phyloP scores from a whole-genome alignment of 768 basidiomycete genomes.

The Russula sp. region DNA sequence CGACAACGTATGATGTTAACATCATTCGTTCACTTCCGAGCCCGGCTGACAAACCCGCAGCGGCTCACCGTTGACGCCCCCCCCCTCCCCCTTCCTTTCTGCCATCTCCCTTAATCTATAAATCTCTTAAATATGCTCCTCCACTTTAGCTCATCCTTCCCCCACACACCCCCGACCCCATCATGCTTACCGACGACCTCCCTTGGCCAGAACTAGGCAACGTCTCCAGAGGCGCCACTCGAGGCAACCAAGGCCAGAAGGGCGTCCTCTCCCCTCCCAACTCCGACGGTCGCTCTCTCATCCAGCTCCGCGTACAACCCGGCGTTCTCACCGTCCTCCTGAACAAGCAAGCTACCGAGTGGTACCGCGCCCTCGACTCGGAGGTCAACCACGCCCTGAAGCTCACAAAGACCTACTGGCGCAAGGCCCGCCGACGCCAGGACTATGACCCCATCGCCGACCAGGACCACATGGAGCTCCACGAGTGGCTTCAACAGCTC shows the following conservation, averaged over 20 bases:
- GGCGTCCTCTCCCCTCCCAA: conserved; percentile 67
- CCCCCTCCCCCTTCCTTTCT: too few relatives aligned
- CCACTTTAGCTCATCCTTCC: conserved; percentile 3
- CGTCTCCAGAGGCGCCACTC: conserved; percentile 74
- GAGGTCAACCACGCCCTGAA: conserved; percentile 78
- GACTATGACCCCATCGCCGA: conserved; percentile 81
- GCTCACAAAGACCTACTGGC: conserved; percentile 81
- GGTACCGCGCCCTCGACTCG: conserved; percentile 71
- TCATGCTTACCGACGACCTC: conserved; percentile 60
- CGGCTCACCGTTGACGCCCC: not conserved
- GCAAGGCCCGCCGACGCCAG: conserved; percentile 66
- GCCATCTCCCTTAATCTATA: conserved; percentile 1
- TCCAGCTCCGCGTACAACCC: conserved; percentile 79
- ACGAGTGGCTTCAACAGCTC: conserved; percentile 81
- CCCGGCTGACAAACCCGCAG: not conserved
- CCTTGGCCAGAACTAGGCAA: conserved; percentile 85
- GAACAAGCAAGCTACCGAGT: conserved; percentile 72
- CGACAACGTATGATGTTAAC: not conserved
- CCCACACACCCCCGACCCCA: conserved; percentile 12
- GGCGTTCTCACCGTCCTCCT: conserved; percentile 71
- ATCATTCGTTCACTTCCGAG: not conserved
- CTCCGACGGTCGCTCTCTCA: conserved; percentile 62
- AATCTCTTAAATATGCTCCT: conserved; percentile 4
- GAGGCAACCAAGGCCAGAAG: conserved; percentile 83
- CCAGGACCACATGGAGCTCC: conserved; percentile 84